Evolutionary conservation across 768 basidiomycete species (phyloP), one percentile per base, ranked within the genome.

Genomic region (Trametes elegans): DNA sequence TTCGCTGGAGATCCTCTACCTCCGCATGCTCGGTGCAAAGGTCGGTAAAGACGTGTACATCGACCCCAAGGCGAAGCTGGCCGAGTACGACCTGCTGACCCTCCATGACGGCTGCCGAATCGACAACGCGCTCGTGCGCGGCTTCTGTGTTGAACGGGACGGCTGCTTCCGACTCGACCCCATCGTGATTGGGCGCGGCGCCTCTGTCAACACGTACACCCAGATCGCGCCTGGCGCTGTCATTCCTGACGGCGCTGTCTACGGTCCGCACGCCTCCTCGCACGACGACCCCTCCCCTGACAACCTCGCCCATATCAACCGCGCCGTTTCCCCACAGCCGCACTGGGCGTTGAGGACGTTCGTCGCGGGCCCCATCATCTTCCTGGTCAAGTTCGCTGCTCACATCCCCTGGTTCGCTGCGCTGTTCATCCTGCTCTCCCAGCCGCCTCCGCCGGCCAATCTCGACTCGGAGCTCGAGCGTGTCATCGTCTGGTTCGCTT

Each of bases 261-360:
- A 74, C 45, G 78, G 78, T 2, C 78, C 78, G 5, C 78, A 79
- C 51, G 71, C 77, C 16, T 75, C 75, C 1, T 76, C 76, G 6
- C 69, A 73, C 57, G 76, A 78, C 23, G 38, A 49, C 1, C 73
- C 76, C 0, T 70, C 73, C 2, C 73, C 76, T 0, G 60, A 65
- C 18, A 62, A 66, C 1, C 74, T 70, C 51, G 73, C 74, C 3
- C 70, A 71, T 10, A 76, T 75, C 52, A 77, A 76, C 55, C 69
- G 76, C 11, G 72, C 74, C 5, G 54, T 69, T 23, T 55, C 71
- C 7, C 50, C 57, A 3, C 63, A 72, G 45, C 77, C 76, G 3
- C 59, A 66, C 28, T 65, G 64, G 50, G 44, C 62, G 5, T 64
- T 78, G 7, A 66, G 71, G 59, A 3, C 70, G 1, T 66, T 77